A percentile compares a stretch with the other conserved stretches of the same genome.
Evolutionary conservation across 345 rosid genomes (phyloP).

Genomic region (Physaria fendleri): DNA sequence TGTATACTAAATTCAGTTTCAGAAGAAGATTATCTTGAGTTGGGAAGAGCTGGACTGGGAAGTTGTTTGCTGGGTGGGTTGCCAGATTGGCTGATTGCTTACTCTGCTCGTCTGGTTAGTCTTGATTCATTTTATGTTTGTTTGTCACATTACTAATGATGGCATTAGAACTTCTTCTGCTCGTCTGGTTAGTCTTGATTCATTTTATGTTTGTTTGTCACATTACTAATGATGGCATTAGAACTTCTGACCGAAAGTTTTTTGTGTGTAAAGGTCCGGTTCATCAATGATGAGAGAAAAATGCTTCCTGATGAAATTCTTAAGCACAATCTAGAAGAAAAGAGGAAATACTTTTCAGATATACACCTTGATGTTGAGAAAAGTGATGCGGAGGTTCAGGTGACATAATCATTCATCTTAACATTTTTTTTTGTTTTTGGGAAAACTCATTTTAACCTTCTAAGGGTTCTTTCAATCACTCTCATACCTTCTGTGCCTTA

Average conservation of each 20-base stretch:
- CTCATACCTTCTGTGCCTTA: neutral
- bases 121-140: conserved; percentile 8
- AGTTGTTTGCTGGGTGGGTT: conserved; percentile 97
- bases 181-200: conserved; percentile 63
- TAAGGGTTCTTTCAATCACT: neutral
- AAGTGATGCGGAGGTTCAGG: conserved; percentile 99
- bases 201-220: neutral
- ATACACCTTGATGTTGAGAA: conserved; percentile 77
- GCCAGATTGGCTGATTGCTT: conserved; percentile 93
- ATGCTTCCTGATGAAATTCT: conserved; percentile 93
- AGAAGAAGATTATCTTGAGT: conserved; percentile 94
- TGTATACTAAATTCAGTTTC: conserved; percentile 74
- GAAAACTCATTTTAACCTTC: conserved; percentile 1
- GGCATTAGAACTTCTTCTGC: conserved; percentile 43
- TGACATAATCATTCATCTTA: conserved; percentile 26
- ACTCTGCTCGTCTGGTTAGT: conserved; percentile 92
- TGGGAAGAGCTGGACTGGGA: conserved; percentile 96
- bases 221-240: neutral
- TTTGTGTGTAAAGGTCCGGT: conserved; percentile 70
- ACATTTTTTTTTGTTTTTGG: no score
- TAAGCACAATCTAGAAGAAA: conserved; percentile 91
- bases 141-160: neutral
- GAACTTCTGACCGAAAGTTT: conserved; percentile 12
- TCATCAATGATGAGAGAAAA: conserved; percentile 89
- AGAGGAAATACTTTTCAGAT: conserved; percentile 72